These are phyloP conservation scores for Beta lomatogona DNA, from an alignment of 179 eudicot species.

Conservation along the genomic window DNA sequence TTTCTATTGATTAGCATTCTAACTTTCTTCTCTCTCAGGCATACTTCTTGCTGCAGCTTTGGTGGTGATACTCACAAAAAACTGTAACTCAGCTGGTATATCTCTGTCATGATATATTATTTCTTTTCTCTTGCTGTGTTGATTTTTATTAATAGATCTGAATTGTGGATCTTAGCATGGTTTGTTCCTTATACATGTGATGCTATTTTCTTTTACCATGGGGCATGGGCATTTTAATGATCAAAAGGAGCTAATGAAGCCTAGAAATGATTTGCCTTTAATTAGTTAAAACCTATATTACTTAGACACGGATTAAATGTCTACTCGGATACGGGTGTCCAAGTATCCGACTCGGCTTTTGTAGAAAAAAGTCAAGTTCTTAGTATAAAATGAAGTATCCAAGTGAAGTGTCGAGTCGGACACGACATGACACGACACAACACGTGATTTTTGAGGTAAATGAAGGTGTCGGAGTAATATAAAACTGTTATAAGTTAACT, in stretches of 20 bases:
- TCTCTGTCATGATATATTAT: not conserved
- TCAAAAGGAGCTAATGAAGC: too few relatives aligned
- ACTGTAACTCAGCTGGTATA: constrained; percentile 9
- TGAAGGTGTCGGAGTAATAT: too few relatives aligned
- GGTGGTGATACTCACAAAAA: not conserved
- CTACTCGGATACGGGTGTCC: too few relatives aligned
- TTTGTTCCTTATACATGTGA: constrained; percentile 1
- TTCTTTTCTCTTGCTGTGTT: not conserved
- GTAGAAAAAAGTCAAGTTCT: too few relatives aligned
- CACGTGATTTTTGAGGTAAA: too few relatives aligned
- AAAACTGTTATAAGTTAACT: not conserved
- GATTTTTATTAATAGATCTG: not conserved
- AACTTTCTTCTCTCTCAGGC: constrained; percentile 2
- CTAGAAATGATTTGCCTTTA: not conserved
- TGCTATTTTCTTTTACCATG: constrained; percentile 5
- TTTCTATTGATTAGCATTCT: not conserved
- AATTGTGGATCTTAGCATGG: not conserved
- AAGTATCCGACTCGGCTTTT: too few relatives aligned
- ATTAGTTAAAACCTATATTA: not conserved
- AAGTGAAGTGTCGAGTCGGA: too few relatives aligned
- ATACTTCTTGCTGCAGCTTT: not conserved
- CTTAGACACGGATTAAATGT: too few relatives aligned
- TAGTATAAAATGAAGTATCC: too few relatives aligned
- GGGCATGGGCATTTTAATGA: not conserved
- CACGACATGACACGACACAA: too few relatives aligned